phyloP scores from a whole-genome alignment of 2,329 filamentous ascomycete species.

The Tympanopsis confertula region DNA sequence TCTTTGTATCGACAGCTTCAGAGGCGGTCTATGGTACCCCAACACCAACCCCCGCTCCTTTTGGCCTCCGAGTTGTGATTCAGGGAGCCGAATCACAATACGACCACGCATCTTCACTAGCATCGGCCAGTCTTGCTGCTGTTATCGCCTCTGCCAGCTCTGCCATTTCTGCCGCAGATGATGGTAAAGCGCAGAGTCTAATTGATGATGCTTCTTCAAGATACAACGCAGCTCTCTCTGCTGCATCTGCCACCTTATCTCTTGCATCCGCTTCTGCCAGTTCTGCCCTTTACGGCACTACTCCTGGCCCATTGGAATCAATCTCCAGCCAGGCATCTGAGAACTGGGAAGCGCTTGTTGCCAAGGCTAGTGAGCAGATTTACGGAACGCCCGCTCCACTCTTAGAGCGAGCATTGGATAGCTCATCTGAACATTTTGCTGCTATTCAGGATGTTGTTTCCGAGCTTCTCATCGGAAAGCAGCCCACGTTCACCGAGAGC shows the following conservation, averaged over 20 bases:
- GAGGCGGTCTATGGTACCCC: not conserved
- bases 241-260: conserved; percentile 9
- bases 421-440: conserved; percentile 52
- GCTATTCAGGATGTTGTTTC: conserved; percentile 63
- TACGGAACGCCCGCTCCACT: conserved; percentile 35
- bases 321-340: not conserved
- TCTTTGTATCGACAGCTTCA: not conserved
- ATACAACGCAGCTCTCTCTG: conserved; percentile 43
- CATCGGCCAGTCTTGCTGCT: not conserved
- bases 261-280: conserved; percentile 28
- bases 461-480: conserved; percentile 66
- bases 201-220: conserved; percentile 11
- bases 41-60: not conserved
- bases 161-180: not conserved
- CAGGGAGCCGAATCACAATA: not conserved
- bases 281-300: conserved; percentile 24
- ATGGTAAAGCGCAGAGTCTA: not conserved
- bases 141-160: not conserved
- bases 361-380: conserved; percentile 1
- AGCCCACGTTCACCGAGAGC: conserved; percentile 72
- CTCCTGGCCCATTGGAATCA: not conserved
- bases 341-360: conserved; percentile 1
- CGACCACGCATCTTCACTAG: not conserved
- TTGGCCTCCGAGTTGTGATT: not conserved
- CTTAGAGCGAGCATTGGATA: conserved; percentile 33